These are phyloP conservation scores for Phialophora verrucosa DNA, from an alignment of 2,329 filamentous ascomycete genomes.

Conservation along the genomic window DNA sequence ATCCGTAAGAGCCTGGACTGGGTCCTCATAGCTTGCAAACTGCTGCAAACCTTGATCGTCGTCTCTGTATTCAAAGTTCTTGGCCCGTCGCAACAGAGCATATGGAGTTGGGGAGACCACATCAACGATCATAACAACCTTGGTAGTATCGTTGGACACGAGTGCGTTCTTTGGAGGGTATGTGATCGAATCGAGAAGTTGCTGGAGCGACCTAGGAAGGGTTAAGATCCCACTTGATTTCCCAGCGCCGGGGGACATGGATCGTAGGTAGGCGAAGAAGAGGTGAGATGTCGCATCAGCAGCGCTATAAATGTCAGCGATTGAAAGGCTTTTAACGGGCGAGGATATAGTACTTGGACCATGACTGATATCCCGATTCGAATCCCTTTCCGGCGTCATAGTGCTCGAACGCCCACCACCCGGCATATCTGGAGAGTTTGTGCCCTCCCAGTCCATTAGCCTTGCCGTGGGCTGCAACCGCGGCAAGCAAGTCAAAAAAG, in stretches of 20 bases:
- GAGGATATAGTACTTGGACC: slow-evolving; percentile 68
- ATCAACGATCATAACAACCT: slow-evolving; percentile 96
- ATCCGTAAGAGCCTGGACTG: slow-evolving; percentile 83
- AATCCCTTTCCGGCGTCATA: slow-evolving; percentile 87
- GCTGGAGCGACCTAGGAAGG: slow-evolving; percentile 87
- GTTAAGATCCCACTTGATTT: slow-evolving; percentile 79
- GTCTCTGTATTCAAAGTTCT: slow-evolving; percentile 93
- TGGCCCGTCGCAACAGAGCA: slow-evolving; percentile 83
- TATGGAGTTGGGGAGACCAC: slow-evolving; percentile 94
- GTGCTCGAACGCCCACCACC: slow-evolving; percentile 98
- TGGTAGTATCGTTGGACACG: slow-evolving; percentile 79
- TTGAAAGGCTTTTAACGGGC: background rate
- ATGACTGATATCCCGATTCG: slow-evolving; percentile 89
- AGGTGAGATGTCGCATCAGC: slow-evolving; percentile 95
- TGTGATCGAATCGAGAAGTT: slow-evolving; percentile 87
- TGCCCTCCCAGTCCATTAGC: slow-evolving; percentile 89
- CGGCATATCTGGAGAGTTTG: slow-evolving; percentile 91
- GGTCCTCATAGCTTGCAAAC: slow-evolving; percentile 88
- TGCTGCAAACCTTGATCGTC: slow-evolving; percentile 82
- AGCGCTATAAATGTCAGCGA: slow-evolving; percentile 61
- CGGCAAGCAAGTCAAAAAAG: slow-evolving; percentile 92
- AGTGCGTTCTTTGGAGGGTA: slow-evolving; percentile 83
- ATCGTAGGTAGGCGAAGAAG: slow-evolving; percentile 96
- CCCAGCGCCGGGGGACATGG: slow-evolving; percentile 76
- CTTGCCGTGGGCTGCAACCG: slow-evolving; percentile 91